phyloP scores from a whole-genome alignment of 352 stramenopile genomes.

The Pythium phragmiticola region DNA sequence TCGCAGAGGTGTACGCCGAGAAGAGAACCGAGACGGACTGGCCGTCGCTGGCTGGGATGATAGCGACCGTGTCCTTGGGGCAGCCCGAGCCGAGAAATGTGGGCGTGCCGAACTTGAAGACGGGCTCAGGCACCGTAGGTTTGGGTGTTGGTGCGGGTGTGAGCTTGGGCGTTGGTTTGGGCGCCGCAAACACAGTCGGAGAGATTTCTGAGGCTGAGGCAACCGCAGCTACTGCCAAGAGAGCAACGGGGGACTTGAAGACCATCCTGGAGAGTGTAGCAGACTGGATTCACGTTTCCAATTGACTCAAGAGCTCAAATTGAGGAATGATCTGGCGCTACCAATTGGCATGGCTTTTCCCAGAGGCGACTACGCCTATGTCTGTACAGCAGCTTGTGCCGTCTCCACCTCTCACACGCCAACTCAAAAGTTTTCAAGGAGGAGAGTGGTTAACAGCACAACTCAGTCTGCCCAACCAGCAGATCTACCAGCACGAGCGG shows the following conservation, averaged over 20 bases:
- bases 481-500: too few relatives aligned
- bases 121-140: background rate
- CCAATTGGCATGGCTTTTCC: too few relatives aligned
- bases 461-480: too few relatives aligned
- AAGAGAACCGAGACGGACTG: conserved; percentile 39
- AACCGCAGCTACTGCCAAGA: background rate
- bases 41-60: conserved; percentile 30
- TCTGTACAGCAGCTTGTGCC: too few relatives aligned
- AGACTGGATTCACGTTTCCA: too few relatives aligned
- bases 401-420: too few relatives aligned
- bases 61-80: conserved; percentile 28
- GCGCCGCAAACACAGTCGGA: background rate
- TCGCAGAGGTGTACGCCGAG: conserved; percentile 32
- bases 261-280: background rate
- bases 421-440: too few relatives aligned
- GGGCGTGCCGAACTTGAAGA: conserved; percentile 26
- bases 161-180: background rate
- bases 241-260: conserved; percentile 1
- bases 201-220: background rate
- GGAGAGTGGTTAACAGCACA: too few relatives aligned
- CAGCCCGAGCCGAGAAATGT: conserved; percentile 36
- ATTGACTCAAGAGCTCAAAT: too few relatives aligned
- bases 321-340: conserved; percentile 13
- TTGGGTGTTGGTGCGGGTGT: too few relatives aligned
- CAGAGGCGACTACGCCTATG: too few relatives aligned